Percentiles rank a stretch among this genome's conserved stretches.
Conservation (phyloP, 352 stramenopile species). For the Thraustotheca clavata region DNA sequence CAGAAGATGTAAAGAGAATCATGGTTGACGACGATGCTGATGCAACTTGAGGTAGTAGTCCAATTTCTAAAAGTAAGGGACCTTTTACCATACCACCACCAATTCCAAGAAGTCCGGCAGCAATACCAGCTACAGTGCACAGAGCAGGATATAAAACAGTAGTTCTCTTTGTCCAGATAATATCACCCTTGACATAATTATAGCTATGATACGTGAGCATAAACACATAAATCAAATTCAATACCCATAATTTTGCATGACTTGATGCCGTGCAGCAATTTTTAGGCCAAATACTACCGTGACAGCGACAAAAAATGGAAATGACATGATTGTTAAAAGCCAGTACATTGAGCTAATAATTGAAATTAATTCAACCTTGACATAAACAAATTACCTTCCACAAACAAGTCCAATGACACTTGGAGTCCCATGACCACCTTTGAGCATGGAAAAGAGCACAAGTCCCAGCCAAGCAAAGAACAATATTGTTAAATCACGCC, state of each 20-base stretch:
- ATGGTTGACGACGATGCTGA: conserved; percentile 87
- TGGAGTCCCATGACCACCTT: conserved; percentile 61
- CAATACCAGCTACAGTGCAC: conserved; percentile 60
- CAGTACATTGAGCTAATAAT: conserved; percentile 46
- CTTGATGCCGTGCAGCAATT: conserved; percentile 48
- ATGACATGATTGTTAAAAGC: conserved; percentile 44
- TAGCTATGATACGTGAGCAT: conserved; percentile 40
- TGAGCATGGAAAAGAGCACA: conserved; percentile 67
- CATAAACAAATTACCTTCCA: conserved; percentile 25
- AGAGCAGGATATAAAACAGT: conserved; percentile 79
- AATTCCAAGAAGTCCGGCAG: conserved; percentile 71
- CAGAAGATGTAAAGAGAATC: conserved; percentile 92
- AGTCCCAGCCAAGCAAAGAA: conserved; percentile 72
- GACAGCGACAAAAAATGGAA: conserved; percentile 59
- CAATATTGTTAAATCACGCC: conserved; percentile 52
- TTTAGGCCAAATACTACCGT: conserved; percentile 73
- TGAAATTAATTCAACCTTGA: neutral
- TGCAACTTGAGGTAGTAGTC: conserved; percentile 76
- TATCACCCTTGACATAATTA: conserved; percentile 93
- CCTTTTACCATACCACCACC: conserved; percentile 89
- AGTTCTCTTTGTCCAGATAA: conserved; percentile 88
- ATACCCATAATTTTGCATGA: conserved; percentile 40
- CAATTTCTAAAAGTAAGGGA: conserved; percentile 86
- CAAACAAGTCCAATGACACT: conserved; percentile 66
- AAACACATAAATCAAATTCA: neutral